Percentiles rank a stretch among this genome's conserved stretches.
phyloP scores from a whole-genome alignment of 179 eudicot species.

The Silene noctiflora region DNA sequence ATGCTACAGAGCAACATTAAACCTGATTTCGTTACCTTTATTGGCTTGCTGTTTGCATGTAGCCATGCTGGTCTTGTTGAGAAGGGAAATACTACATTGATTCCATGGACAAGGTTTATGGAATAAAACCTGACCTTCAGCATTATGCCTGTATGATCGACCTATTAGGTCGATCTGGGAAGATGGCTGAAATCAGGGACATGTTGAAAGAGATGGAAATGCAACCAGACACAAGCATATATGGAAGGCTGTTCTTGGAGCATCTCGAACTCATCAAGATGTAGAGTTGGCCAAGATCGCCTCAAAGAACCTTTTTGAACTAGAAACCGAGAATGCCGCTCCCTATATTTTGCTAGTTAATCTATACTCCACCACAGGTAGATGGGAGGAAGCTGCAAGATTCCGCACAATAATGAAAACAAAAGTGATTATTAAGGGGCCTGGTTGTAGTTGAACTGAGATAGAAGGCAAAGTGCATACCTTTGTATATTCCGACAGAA shows the following conservation, averaged over 20 bases:
- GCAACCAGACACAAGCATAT: slow-evolving; percentile 59
- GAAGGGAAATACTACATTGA: slow-evolving; percentile 56
- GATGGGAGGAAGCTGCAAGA: slow-evolving; percentile 59
- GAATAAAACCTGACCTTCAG: slow-evolving; percentile 55
- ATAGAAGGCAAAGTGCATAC: slow-evolving; percentile 54
- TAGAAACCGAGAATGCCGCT: slow-evolving; percentile 57
- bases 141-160: slow-evolving; percentile 85
- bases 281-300: slow-evolving; percentile 63
- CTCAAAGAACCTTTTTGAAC: slow-evolving; percentile 51
- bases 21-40: slow-evolving; percentile 71
- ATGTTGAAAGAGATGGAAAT: slow-evolving; percentile 51
- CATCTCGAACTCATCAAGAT: slow-evolving; percentile 59
- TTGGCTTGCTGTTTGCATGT: slow-evolving; percentile 77
- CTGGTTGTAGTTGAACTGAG: slow-evolving; percentile 80
- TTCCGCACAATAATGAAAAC: slow-evolving; percentile 53
- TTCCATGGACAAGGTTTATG: slow-evolving; percentile 51
- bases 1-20: slow-evolving; percentile 56
- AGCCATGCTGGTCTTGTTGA: slow-evolving; percentile 77
- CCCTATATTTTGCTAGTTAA: slow-evolving; percentile 65
- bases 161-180: slow-evolving; percentile 64
- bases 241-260: slow-evolving; percentile 71
- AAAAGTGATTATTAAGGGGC: slow-evolving; percentile 58
- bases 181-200: slow-evolving; percentile 51
- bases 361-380: slow-evolving; percentile 63
- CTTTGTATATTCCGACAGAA: slow-evolving; percentile 63